phyloP scores from a whole-genome alignment of 306 rosid species.

The Glycyrrhiza uralensis region DNA sequence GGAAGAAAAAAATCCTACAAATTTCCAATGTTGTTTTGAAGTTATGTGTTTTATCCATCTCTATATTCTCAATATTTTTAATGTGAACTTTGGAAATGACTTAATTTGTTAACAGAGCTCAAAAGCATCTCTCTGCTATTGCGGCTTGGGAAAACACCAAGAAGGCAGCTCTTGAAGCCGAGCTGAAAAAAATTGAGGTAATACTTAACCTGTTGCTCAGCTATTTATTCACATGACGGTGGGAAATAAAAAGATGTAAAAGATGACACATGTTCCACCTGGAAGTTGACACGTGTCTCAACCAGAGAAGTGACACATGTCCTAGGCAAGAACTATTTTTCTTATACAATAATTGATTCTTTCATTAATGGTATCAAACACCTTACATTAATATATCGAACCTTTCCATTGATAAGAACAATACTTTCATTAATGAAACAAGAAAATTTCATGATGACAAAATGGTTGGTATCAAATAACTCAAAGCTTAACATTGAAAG shows the following conservation, averaged over 20 bases:
- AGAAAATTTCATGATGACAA: too few relatives aligned
- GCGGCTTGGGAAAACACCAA: slow-evolving; percentile 72
- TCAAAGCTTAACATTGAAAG: too few relatives aligned
- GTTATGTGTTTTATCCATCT: background rate
- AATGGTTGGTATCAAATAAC: background rate
- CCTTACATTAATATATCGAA: too few relatives aligned
- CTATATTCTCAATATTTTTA: background rate
- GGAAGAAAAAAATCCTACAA: background rate
- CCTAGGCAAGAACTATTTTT: too few relatives aligned
- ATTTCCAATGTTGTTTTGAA: background rate
- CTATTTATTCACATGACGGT: background rate
- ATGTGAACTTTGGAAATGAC: background rate
- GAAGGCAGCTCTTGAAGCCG: slow-evolving; percentile 64
- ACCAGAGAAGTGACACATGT: too few relatives aligned
- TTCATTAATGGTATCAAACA: too few relatives aligned
- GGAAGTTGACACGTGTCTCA: too few relatives aligned
- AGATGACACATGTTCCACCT: too few relatives aligned
- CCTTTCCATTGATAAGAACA: too few relatives aligned
- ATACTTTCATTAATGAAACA: too few relatives aligned
- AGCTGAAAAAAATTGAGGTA: slow-evolving; percentile 67
- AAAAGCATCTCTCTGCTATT: slow-evolving; percentile 47
- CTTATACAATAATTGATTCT: too few relatives aligned
- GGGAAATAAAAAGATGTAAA: too few relatives aligned
- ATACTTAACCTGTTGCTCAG: background rate
- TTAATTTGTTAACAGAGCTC: slow-evolving; percentile 56